Evolutionary conservation across 306 rosid genomes (phyloP).

Genomic region (Trifolium pratense): DNA sequence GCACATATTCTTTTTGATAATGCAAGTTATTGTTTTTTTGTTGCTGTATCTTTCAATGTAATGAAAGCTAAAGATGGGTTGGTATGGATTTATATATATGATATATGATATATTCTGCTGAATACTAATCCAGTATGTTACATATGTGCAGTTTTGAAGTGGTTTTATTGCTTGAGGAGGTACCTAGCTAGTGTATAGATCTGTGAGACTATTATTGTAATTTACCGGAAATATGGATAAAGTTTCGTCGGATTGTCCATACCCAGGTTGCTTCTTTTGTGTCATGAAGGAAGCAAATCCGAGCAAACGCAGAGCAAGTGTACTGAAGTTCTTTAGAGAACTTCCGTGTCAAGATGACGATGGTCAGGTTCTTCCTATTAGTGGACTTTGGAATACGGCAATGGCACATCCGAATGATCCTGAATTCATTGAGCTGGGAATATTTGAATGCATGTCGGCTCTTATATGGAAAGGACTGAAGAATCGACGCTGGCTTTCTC

Average conservation of each 20-base stretch:
- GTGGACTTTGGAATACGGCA: conserved; percentile 99
- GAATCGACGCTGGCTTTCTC: conserved; percentile 97
- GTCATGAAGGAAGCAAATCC: conserved; percentile 99
- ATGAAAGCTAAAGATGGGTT: neutral
- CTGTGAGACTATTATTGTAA: conserved; percentile 40
- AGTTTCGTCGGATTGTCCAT: conserved; percentile 86
- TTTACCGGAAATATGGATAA: conserved; percentile 69
- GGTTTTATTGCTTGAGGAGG: conserved; percentile 45
- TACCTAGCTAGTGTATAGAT: conserved; percentile 38
- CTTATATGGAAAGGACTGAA: conserved; percentile 96
- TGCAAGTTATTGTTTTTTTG: neutral
- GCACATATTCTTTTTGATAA: neutral
- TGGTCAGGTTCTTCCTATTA: conserved; percentile 98
- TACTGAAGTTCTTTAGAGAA: conserved; percentile 87
- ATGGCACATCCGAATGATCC: conserved; percentile 99
- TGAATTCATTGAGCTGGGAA: conserved; percentile 88
- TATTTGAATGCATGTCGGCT: conserved; percentile 96
- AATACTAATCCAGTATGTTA: conserved; percentile 31
- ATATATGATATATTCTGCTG: conserved; percentile 22
- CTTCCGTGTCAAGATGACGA: conserved; percentile 96
- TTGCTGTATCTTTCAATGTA: neutral
- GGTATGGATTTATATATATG: neutral
- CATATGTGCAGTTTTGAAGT: conserved; percentile 48
- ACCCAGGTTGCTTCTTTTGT: conserved; percentile 99
- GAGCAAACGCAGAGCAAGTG: conserved; percentile 85